Percentiles rank a stretch among this genome's conserved stretches.
Conservation (phyloP, 2,329 filamentous ascomycete genomes). For the Cercospora brassicicola region DNA sequence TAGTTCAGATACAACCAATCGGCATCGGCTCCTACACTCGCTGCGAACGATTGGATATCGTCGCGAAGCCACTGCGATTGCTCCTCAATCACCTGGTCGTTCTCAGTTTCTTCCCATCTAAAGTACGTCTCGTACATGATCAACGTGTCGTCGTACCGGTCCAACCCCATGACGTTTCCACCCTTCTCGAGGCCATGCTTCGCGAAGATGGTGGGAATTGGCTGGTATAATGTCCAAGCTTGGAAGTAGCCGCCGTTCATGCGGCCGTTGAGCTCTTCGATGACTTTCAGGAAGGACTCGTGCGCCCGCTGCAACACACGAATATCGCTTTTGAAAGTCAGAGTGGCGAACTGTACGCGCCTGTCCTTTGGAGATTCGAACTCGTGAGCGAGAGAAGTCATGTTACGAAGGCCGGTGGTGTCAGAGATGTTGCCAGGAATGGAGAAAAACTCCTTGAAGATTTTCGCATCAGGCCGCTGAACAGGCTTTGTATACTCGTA, state of each 20-base stretch:
- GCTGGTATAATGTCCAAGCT: constrained; percentile 20
- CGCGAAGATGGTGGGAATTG: constrained; percentile 35
- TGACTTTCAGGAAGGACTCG: constrained; percentile 15
- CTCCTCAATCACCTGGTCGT: constrained; percentile 20
- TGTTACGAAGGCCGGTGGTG: constrained; percentile 23
- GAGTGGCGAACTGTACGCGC: constrained; percentile 20
- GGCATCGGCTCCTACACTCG: constrained; percentile 14
- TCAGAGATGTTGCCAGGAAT: constrained; percentile 21
- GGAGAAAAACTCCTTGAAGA: constrained; percentile 22
- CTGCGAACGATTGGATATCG: constrained; percentile 15
- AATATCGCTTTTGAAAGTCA: constrained; percentile 24
- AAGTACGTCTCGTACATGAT: constrained; percentile 25
- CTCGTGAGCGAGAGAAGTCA: constrained; percentile 22
- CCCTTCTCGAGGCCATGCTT: constrained; percentile 36
- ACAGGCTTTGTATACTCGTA: constrained; percentile 23
- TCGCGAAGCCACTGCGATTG: constrained; percentile 21
- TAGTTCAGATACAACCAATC: constrained; percentile 26
- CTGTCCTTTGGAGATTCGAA: constrained; percentile 18
- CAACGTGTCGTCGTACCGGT: constrained; percentile 36
- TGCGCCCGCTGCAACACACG: constrained; percentile 21
- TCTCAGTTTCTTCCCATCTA: constrained; percentile 10
- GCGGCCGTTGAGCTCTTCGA: constrained; percentile 4
- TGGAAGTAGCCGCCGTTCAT: constrained; percentile 12
- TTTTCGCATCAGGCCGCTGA: constrained; percentile 12
- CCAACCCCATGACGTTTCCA: constrained; percentile 41